A percentile compares a stretch with the other conserved stretches of the same genome.
Conservation (phyloP, 1,139 yeast genomes). For the Debaryomyces udenii region DNA sequence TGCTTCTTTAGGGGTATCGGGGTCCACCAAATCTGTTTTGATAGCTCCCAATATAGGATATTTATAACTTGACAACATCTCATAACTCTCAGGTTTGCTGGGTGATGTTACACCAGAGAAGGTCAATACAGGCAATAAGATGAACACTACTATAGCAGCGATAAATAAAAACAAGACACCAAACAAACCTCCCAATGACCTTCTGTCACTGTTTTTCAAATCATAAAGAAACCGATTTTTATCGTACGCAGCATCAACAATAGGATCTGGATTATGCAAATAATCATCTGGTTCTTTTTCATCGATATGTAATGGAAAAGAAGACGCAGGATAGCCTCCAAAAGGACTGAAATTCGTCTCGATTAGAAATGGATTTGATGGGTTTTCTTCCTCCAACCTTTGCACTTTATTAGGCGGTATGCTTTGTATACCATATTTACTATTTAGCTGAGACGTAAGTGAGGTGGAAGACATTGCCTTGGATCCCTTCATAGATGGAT, state of each 20-base stretch:
- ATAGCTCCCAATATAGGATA: constrained; percentile 66
- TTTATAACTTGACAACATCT: constrained; percentile 55
- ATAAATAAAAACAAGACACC: constrained; percentile 60
- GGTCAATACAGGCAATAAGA: constrained; percentile 74
- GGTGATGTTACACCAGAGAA: constrained; percentile 62
- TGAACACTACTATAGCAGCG: constrained; percentile 67
- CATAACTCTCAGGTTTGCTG: constrained; percentile 35
- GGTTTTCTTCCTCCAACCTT: constrained; percentile 19
- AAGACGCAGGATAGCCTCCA: constrained; percentile 91
- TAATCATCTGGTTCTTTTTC: constrained; percentile 93
- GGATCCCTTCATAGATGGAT: constrained; percentile 55
- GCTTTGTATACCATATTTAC: constrained; percentile 14
- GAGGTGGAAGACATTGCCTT: constrained; percentile 51
- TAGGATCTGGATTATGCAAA: constrained; percentile 90
- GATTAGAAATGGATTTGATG: constrained; percentile 23
- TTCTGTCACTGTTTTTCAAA: constrained; percentile 59
- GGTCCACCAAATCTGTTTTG: constrained; percentile 66
- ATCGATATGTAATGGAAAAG: constrained; percentile 82
- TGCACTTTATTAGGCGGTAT: constrained; percentile 10
- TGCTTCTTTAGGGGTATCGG: constrained; percentile 73
- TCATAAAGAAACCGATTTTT: constrained; percentile 62
- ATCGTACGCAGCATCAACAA: constrained; percentile 79
- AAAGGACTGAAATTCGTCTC: constrained; percentile 67
- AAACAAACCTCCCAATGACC: constrained; percentile 58
- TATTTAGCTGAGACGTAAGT: constrained; percentile 31